A percentile compares a stretch with the other conserved stretches of the same genome.
These are phyloP conservation scores for Cucurbita ficifolia DNA, from an alignment of 306 rosid genomes.

Conservation along the genomic window DNA sequence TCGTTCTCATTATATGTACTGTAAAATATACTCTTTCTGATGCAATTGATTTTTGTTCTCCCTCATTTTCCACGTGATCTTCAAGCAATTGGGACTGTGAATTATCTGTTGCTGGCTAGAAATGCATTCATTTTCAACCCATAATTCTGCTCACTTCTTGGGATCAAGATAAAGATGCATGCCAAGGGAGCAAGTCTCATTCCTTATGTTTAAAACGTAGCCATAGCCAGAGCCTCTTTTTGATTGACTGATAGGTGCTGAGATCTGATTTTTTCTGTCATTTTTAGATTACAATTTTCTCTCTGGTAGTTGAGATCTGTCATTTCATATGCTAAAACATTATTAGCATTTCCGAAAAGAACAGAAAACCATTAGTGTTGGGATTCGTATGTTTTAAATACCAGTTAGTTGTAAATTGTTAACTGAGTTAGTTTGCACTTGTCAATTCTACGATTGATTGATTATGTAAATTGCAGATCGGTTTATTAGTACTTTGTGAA, in stretches of 20 bases:
- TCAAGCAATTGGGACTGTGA: not conserved
- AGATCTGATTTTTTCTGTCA: not conserved
- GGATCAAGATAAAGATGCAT: not conserved
- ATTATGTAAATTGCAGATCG: not conserved
- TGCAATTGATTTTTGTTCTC: not conserved
- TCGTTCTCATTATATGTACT: conserved; percentile 11
- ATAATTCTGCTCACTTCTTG: not conserved
- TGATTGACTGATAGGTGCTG: not conserved
- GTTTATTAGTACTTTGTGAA: not conserved
- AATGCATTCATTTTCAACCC: not conserved
- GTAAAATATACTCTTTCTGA: not conserved
- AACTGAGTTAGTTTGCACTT: not conserved
- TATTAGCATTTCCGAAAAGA: not conserved
- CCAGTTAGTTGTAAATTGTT: not conserved
- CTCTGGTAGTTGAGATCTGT: not conserved
- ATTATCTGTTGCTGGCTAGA: not conserved
- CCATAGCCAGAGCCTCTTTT: not conserved
- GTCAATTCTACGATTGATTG: not conserved
- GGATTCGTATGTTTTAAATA: not conserved
- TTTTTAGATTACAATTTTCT: not conserved
- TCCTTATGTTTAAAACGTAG: not conserved
- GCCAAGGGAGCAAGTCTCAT: not conserved
- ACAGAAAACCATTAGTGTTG: not conserved
- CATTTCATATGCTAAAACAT: not conserved
- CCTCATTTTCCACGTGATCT: not conserved